These are phyloP conservation scores for Microstegium vimineum DNA, from an alignment of 176 grass and related monocot genomes.

Conservation along the genomic window DNA sequence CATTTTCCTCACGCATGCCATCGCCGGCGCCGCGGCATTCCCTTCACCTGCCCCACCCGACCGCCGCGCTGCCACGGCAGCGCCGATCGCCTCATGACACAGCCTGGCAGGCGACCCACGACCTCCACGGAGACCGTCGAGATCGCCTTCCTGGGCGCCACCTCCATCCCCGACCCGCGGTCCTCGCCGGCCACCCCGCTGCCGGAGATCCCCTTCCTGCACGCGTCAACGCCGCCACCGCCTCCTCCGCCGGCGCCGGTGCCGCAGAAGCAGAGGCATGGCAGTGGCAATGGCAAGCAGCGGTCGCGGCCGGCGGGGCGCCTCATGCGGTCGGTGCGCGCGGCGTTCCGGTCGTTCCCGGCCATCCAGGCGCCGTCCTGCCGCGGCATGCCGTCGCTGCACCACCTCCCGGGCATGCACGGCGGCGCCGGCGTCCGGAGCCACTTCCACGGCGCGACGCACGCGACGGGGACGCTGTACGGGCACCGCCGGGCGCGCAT, in stretches of 20 bases:
- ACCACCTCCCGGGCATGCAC: slow-evolving; percentile 23
- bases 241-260: not conserved
- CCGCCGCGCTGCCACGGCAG: slow-evolving; percentile 19
- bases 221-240: not conserved
- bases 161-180: not conserved
- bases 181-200: slow-evolving; percentile 13
- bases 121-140: slow-evolving; percentile 4
- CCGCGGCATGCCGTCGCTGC: slow-evolving; percentile 36
- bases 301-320: slow-evolving; percentile 38
- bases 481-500: slow-evolving; percentile 61
- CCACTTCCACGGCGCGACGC: slow-evolving; percentile 57
- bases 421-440: not conserved
- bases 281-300: slow-evolving; percentile 33
- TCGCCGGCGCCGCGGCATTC: slow-evolving; percentile 6
- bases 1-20: slow-evolving; percentile 14
- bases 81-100: slow-evolving; percentile 47
- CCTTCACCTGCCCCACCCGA: not conserved
- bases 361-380: slow-evolving; percentile 45
- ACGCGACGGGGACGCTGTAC: slow-evolving; percentile 78
- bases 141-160: slow-evolving; percentile 22
- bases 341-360: slow-evolving; percentile 70
- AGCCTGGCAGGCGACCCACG: slow-evolving; percentile 36
- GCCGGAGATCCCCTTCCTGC: not conserved
- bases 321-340: slow-evolving; percentile 53
- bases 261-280: not conserved